These are phyloP conservation scores for Trichoderma arundinaceum DNA, from an alignment of 2,329 filamentous ascomycete genomes.

Conservation along the genomic window DNA sequence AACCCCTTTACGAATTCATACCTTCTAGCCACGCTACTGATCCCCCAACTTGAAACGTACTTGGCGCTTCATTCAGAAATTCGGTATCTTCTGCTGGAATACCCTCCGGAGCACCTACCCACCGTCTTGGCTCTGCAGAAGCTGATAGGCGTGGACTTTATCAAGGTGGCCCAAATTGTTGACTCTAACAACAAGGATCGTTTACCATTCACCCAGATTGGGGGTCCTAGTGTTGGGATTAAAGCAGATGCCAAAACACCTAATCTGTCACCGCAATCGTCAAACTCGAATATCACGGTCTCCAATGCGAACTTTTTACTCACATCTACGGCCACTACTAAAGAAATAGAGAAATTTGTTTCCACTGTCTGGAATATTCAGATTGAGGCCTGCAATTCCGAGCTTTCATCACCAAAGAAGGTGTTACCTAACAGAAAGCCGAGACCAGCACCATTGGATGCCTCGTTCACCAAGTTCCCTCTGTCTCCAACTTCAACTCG, in stretches of 20 bases:
- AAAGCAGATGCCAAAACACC: conserved; percentile 37
- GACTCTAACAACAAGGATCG: conserved; percentile 49
- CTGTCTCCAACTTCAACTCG: conserved; percentile 35
- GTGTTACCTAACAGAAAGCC: conserved; percentile 34
- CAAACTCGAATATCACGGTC: conserved; percentile 44
- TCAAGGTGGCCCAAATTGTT: conserved; percentile 65
- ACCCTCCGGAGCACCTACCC: conserved; percentile 60
- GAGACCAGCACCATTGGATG: conserved; percentile 40
- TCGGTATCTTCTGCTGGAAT: conserved; percentile 64
- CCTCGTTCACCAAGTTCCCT: conserved; percentile 43
- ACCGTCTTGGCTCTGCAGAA: conserved; percentile 64
- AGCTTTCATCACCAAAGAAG: conserved; percentile 44
- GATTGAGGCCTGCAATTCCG: conserved; percentile 46
- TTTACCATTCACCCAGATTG: conserved; percentile 49
- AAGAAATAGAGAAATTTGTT: conserved; percentile 61
- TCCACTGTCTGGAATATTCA: conserved; percentile 56
- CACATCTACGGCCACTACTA: conserved; percentile 58
- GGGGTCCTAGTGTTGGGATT: conserved; percentile 43
- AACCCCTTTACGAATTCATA: conserved; percentile 61
- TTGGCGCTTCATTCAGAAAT: conserved; percentile 58
- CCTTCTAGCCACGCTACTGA: conserved; percentile 61
- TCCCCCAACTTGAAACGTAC: conserved; percentile 66
- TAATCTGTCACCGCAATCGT: conserved; percentile 38
- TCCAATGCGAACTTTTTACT: conserved; percentile 63
- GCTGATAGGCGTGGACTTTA: conserved; percentile 59